Percentiles rank a stretch among this genome's conserved stretches.
phyloP scores from a whole-genome alignment of 176 grass and related monocot species.

The Poa pratensis region DNA sequence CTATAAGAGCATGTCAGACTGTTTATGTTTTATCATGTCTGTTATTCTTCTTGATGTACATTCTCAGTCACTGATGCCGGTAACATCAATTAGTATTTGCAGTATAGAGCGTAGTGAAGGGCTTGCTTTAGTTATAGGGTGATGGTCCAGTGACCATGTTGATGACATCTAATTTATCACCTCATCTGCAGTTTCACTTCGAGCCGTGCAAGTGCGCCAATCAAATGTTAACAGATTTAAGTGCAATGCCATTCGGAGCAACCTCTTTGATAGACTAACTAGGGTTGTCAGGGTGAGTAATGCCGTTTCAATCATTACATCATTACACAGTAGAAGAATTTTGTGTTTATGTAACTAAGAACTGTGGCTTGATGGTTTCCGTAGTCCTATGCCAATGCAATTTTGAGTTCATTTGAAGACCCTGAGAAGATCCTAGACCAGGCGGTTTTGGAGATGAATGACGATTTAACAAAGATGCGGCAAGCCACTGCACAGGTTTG shows the following conservation, averaged over 20 bases:
- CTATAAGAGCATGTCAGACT: background rate
- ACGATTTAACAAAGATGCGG: constrained; percentile 97
- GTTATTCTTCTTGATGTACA: background rate
- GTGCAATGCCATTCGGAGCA: constrained; percentile 79
- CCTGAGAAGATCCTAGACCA: constrained; percentile 99
- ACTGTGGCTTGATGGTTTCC: constrained; percentile 35
- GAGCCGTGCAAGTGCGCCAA: constrained; percentile 50
- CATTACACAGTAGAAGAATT: background rate
- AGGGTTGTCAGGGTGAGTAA: constrained; percentile 81
- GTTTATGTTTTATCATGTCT: constrained; percentile 5
- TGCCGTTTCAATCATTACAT: constrained; percentile 15
- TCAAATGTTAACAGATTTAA: constrained; percentile 62
- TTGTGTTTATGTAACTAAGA: constrained; percentile 28
- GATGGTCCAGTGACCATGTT: background rate
- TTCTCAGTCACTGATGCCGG: background rate
- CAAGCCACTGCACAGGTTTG: constrained; percentile 97
- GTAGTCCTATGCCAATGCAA: constrained; percentile 94
- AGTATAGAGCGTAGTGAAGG: background rate
- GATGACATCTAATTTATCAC: constrained; percentile 27
- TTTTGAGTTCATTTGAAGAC: constrained; percentile 91
- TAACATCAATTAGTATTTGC: background rate
- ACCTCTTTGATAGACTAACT: constrained; percentile 86
- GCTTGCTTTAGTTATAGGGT: background rate
- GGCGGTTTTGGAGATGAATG: constrained; percentile 97
- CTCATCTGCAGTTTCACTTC: constrained; percentile 57